phyloP scores from a whole-genome alignment of 768 basidiomycete genomes.

The Gymnopilus junonius region DNA sequence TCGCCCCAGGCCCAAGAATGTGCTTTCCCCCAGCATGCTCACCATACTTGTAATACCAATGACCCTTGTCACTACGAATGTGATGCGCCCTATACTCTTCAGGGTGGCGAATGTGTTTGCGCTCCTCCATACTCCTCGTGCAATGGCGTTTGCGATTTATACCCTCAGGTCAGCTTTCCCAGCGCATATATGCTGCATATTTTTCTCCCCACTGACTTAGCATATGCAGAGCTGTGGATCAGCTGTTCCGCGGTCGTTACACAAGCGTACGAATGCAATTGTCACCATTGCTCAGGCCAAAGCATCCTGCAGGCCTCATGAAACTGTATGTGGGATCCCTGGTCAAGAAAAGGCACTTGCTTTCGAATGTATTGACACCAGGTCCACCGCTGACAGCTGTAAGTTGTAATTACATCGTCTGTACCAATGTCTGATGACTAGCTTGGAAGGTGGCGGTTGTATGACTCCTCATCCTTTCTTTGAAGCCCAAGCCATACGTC shows the following conservation, averaged over 20 bases:
- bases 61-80: constrained; percentile 43
- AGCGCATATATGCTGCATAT: constrained; percentile 17
- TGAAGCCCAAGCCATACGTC: constrained; percentile 15
- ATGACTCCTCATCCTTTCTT: constrained; percentile 37
- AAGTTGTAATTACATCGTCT: constrained; percentile 18
- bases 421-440: background rate
- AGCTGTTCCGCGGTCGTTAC: constrained; percentile 30
- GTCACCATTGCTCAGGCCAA: constrained; percentile 34
- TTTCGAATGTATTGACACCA: constrained; percentile 46
- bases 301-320: constrained; percentile 28
- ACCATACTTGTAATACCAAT: constrained; percentile 31
- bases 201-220: constrained; percentile 1
- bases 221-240: constrained; percentile 43
- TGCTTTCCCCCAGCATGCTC: constrained; percentile 34
- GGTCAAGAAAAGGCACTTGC: constrained; percentile 30
- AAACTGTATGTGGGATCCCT: constrained; percentile 42
- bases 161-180: constrained; percentile 32
- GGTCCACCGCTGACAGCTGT: constrained; percentile 42
- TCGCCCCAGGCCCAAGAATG: constrained; percentile 36
- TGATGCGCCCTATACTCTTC: constrained; percentile 27
- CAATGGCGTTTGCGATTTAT: constrained; percentile 44
- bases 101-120: constrained; percentile 41
- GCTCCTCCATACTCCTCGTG: constrained; percentile 37
- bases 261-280: constrained; percentile 20
- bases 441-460: constrained; percentile 44